These are phyloP conservation scores for Danielia reshetovae DNA, from an alignment of 805 yeast genomes.

Conservation along the genomic window DNA sequence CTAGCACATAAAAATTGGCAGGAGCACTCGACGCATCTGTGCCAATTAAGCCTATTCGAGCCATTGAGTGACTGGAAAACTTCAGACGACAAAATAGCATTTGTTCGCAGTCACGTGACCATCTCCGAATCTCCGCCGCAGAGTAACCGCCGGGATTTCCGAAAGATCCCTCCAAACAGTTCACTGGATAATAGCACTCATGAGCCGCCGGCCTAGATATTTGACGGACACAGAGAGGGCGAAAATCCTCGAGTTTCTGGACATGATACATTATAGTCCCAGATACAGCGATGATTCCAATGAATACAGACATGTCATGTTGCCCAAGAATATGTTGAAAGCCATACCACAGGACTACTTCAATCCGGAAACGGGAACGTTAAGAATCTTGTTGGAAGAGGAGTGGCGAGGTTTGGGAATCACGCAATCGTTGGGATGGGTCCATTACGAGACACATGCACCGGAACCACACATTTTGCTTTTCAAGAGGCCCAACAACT, in stretches of 20 bases:
- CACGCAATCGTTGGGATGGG: slow-evolving; percentile 97
- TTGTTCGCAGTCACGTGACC: slow-evolving; percentile 1
- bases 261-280: slow-evolving; percentile 90
- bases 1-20: too few species aligned
- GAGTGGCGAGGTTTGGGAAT: slow-evolving; percentile 99
- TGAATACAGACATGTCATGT: slow-evolving; percentile 95
- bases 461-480: slow-evolving; percentile 97
- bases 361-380: slow-evolving; percentile 88
- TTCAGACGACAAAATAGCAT: too few species aligned
- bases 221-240: slow-evolving; percentile 81
- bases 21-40: too few species aligned
- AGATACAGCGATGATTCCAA: slow-evolving; percentile 86
- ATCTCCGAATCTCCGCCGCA: not conserved
- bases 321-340: slow-evolving; percentile 93
- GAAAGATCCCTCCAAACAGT: too few species aligned
- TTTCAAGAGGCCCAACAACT: slow-evolving; percentile 64
- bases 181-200: too few species aligned
- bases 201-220: slow-evolving; percentile 56
- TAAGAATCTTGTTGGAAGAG: slow-evolving; percentile 85
- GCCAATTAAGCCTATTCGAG: too few species aligned
- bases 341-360: slow-evolving; percentile 93
- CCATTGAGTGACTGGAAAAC: too few species aligned
- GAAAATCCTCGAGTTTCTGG: slow-evolving; percentile 85
- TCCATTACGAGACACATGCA: slow-evolving; percentile 93
- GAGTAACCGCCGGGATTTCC: not conserved